A percentile compares a stretch with the other conserved stretches of the same genome.
These are phyloP conservation scores for Aspergillus unguis DNA, from an alignment of 2,329 filamentous ascomycete species.

Conservation along the genomic window DNA sequence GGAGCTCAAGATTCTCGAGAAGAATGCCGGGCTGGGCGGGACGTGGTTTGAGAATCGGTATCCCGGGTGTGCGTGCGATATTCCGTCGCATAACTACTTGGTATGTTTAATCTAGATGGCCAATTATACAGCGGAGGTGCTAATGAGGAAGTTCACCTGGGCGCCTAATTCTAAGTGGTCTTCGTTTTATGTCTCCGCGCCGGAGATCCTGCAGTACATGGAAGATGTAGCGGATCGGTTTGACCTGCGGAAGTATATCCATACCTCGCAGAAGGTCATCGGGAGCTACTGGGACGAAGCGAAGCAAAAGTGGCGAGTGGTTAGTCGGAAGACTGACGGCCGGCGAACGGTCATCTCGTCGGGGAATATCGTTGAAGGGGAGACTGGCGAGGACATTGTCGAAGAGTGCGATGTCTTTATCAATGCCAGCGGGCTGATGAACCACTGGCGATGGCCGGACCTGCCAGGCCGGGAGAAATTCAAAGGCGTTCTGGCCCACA, in stretches of 20 bases:
- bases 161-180: background rate
- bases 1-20: constrained; percentile 12
- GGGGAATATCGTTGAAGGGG: background rate
- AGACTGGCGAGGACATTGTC: background rate
- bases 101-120: background rate
- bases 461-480: background rate
- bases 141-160: constrained; percentile 11
- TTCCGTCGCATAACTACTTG: constrained; percentile 28
- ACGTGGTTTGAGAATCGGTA: constrained; percentile 32
- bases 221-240: background rate
- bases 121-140: too few relatives aligned
- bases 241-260: background rate
- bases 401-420: constrained; percentile 3
- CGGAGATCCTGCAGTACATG: too few relatives aligned
- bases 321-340: background rate
- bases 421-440: background rate
- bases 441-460: constrained; percentile 2
- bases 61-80: constrained; percentile 33
- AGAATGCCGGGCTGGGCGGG: constrained; percentile 30
- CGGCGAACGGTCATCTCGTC: background rate
- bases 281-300: background rate
- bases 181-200: background rate
- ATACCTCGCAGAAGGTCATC: background rate
- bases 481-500: constrained; percentile 3
- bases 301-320: background rate